Base-by-base conservation (phyloP, 495 filamentous ascomycete genomes). In the Penicillium maclennaniae region DNA sequence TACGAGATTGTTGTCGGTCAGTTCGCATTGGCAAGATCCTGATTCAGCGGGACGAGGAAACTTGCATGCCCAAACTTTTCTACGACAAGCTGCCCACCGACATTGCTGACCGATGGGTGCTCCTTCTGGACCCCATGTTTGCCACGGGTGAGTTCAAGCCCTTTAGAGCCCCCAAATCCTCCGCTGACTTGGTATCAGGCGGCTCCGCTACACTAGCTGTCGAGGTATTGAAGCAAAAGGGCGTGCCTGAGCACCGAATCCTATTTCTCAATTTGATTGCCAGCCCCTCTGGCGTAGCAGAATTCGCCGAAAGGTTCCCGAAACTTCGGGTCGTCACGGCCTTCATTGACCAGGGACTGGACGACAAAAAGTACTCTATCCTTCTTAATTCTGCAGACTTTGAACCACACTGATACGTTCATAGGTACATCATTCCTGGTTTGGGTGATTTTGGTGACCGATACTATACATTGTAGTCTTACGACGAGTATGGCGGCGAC, bases 71-170 rank as follows among this genome's bases (percentile, higher is more conserved):
- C 5, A 90, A 87, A 65, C 80, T 98, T 31, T 98, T 97, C 68
- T 97, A 97, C 67, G 92, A 96, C 56, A 98, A 98, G 72, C 79
- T 98, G 14, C 95, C 95, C 37, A 84, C 88, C 59, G 93, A 98
- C 71, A 96, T 98, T 61, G 83, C 87, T 9, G 79, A 92, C 10
- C 75, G 93, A 69, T 97, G 92, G 89, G 92, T 96, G 26, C 79
- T 98, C 25, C 77, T 98, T n/a, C 77, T 98, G 28, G 95, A 98
- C 67, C 93, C 95, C 3, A 98, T 98, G 93, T 92, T 98, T 73
- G 93, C 93, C 44, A 97, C 93, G 57, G 93, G 92, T 92, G 69
- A 65, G 79, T 67, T 4, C 25, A 42, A n/a, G 36, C 17, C 42
- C 43, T 37, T 43, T 45, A 17, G 37, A 25, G 17, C 23, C 16